These are phyloP conservation scores for Penicillium coffeae DNA, from an alignment of 495 filamentous ascomycete species.

Conservation along the genomic window DNA sequence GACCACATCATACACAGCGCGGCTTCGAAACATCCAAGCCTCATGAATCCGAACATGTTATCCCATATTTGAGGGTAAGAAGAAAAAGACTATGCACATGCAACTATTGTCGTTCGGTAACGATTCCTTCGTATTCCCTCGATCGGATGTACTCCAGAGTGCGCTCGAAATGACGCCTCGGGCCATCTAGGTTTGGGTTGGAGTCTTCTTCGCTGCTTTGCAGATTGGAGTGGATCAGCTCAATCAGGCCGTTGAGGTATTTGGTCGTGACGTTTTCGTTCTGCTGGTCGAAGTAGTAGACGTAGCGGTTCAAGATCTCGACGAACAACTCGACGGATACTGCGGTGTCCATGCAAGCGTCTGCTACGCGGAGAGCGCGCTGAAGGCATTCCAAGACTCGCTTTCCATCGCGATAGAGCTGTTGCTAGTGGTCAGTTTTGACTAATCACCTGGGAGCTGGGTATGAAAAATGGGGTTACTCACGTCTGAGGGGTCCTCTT, in stretches of 20 bases:
- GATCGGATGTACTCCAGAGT: conserved; percentile 89
- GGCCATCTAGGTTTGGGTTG: conserved; percentile 77
- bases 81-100: background rate
- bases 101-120: conserved; percentile 60
- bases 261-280: conserved; percentile 98
- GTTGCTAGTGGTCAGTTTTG: conserved; percentile 4
- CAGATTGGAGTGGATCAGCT: conserved; percentile 95
- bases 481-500: conserved; percentile 81
- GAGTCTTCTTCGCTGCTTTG: conserved; percentile 65
- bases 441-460: background rate
- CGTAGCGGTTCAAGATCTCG: conserved; percentile 95
- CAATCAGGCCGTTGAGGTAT: conserved; percentile 96
- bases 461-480: conserved; percentile 14
- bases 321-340: conserved; percentile 97
- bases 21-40: background rate
- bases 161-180: conserved; percentile 86
- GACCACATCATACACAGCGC: conserved; percentile 3
- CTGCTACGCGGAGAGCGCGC: conserved; percentile 89
- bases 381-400: conserved; percentile 94
- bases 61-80: no score
- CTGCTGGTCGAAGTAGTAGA: conserved; percentile 98
- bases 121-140: conserved; percentile 88
- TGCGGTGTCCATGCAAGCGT: conserved; percentile 99
- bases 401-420: conserved; percentile 97
- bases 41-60: no score